Base-by-base conservation (phyloP, 108 stramenopile species). In the Chaetoceros tenuissimus region DNA sequence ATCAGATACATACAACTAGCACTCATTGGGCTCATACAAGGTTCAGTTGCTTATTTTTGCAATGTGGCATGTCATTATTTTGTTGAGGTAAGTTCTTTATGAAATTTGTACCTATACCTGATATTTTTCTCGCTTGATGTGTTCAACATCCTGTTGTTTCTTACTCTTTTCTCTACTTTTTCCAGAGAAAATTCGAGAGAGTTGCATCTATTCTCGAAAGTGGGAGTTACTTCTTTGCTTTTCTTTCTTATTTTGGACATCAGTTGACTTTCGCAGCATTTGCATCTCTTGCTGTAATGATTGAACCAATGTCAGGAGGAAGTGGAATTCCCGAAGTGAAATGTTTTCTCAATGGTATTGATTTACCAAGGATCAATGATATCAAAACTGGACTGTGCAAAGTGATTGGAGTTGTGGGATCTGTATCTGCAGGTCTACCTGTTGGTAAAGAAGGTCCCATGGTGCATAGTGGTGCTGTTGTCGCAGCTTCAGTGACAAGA, bases 391-490 rank as follows among this genome's bases (percentile, higher is more conserved):
- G 82, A 20, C 21, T 85, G 24, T 80, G 81, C 64, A 89, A 89
- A 64, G 81, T 74, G 8, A 29, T 89, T 16, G 84, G 88, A 20
- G 75, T 89, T n/a, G 71, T 62, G 23, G 57, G 48, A n/a, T 57
- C 59, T 0, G 71, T 82, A 5, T 67, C 68, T 17, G 68, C 70
- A 0, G 81, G 83, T 21, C 58, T 92, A 30, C 79, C 79, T 22
- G 78, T 84, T 0, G 91, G 91, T 20, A 72, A 77, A 31, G 91
- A 92, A 68, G 91, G 91, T 24, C 87, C 91, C 13, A 85, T 87
- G 83, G 73, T 87, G 22, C 85, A 89, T 66, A 58, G 34, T n/a
- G 77, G 77, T 27, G 68, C 63, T 18, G 69, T 68, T 24, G 58
- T 78, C 17, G 77, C 67, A 16, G 63, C 55, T n/a, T 62, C 60